Percentiles rank a stretch among this genome's conserved stretches.
Conservation (phyloP, 257 asterid species). For the Sherardia arvensis region DNA sequence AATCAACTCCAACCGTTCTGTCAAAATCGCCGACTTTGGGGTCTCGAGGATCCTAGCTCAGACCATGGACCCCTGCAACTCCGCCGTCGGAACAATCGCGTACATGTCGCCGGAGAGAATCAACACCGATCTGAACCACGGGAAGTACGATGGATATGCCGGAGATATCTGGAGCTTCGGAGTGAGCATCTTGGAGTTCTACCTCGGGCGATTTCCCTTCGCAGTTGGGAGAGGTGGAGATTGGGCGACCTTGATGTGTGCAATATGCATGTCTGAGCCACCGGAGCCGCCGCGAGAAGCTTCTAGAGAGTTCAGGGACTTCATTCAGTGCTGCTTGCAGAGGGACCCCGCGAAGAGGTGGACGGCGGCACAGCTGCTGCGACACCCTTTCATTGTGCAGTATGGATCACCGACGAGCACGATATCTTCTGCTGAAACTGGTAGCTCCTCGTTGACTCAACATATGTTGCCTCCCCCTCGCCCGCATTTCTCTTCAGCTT, state of each 20-base stretch:
- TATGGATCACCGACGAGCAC: constrained; percentile 13
- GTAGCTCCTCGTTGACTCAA: constrained; percentile 33
- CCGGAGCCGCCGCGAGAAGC: constrained; percentile 72
- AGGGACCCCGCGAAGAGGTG: constrained; percentile 34
- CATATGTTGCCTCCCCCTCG: constrained; percentile 66
- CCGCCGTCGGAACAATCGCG: constrained; percentile 87
- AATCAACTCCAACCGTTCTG: constrained; percentile 45
- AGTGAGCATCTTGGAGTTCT: constrained; percentile 78
- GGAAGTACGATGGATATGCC: constrained; percentile 73
- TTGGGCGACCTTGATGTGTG: constrained; percentile 87
- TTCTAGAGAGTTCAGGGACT: constrained; percentile 54
- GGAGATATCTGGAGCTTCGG: constrained; percentile 95
- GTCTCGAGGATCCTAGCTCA: constrained; percentile 66
- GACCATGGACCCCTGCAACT: constrained; percentile 88
- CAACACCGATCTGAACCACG: constrained; percentile 82
- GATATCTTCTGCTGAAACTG: too few relatives aligned
- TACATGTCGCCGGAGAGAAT: constrained; percentile 91
- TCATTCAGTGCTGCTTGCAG: constrained; percentile 36
- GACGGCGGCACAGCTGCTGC: constrained; percentile 28
- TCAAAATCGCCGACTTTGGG: constrained; percentile 79
- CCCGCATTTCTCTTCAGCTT: constrained; percentile 53
- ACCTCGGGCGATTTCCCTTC: constrained; percentile 68
- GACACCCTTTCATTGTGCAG: constrained; percentile 31
- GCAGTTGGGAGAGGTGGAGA: constrained; percentile 73
- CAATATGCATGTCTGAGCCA: constrained; percentile 85